These are phyloP conservation scores for Fusarium tjaetaba DNA, from an alignment of 2,329 filamentous ascomycete genomes.

Conservation along the genomic window DNA sequence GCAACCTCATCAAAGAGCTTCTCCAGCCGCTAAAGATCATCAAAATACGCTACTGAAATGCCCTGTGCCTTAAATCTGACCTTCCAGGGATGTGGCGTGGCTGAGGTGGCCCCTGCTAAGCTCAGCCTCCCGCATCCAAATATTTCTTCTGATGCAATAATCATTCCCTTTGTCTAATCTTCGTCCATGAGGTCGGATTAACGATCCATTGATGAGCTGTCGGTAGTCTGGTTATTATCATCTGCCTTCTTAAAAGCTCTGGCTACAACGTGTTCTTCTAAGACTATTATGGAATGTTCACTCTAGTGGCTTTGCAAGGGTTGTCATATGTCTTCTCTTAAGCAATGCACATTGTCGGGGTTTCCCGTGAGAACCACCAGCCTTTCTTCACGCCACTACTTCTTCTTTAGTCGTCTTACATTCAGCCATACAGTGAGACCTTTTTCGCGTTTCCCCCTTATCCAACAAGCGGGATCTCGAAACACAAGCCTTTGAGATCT, in stretches of 20 bases:
- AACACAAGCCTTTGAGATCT: background rate
- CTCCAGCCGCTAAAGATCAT: constrained; percentile 1
- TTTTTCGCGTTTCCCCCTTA: background rate
- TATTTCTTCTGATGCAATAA: background rate
- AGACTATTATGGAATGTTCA: background rate
- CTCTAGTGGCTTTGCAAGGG: background rate
- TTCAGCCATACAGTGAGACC: background rate
- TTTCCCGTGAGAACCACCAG: background rate
- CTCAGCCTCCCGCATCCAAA: constrained; percentile 30
- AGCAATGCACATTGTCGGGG: background rate
- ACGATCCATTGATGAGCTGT: background rate
- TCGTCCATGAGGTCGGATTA: background rate
- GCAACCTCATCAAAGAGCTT: constrained; percentile 4
- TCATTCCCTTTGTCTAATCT: background rate
- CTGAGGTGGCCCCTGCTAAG: constrained; percentile 17
- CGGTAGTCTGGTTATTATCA: background rate
- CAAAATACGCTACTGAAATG: constrained; percentile 1
- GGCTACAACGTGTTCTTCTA: background rate
- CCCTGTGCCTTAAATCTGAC: constrained; percentile 9
- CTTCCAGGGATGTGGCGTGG: constrained; percentile 25
- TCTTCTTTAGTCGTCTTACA: background rate
- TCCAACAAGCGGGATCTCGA: background rate
- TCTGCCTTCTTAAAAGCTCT: background rate
- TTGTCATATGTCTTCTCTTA: background rate
- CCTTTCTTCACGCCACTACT: background rate